Evolutionary conservation across 2,329 filamentous ascomycete genomes (phyloP).

Genomic region (Ciborinia camelliae): DNA sequence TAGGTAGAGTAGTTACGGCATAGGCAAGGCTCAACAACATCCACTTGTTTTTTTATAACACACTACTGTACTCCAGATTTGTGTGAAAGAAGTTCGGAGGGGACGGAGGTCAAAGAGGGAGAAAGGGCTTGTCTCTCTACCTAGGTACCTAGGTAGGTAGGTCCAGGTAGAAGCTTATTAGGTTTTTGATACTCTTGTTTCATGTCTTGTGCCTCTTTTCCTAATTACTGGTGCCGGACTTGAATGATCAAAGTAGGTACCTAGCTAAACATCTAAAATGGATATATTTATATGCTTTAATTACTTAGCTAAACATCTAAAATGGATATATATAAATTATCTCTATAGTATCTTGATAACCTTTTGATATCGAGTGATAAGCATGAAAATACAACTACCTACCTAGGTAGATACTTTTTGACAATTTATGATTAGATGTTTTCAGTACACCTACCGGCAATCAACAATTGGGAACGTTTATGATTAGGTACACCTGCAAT

Average conservation of each 20-base stretch:
- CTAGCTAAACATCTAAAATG: not conserved
- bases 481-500: too few relatives aligned
- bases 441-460: not conserved
- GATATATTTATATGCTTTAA: not conserved
- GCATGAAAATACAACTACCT: not conserved
- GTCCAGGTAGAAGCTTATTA: too few relatives aligned
- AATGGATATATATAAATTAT: not conserved
- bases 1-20: too few relatives aligned
- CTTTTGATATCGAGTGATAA: not conserved
- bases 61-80: not conserved
- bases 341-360: too few relatives aligned
- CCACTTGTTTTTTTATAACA: not conserved
- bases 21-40: not conserved
- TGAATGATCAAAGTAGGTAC: not conserved
- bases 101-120: conserved; percentile 5
- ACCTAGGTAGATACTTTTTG: not conserved
- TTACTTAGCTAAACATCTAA: not conserved
- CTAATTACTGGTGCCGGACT: not conserved
- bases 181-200: not conserved
- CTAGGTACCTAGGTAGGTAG: too few relatives aligned
- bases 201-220: conserved; percentile 2
- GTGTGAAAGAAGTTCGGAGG: not conserved
- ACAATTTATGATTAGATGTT: not conserved
- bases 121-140: not conserved
- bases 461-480: too few relatives aligned